Base-by-base conservation (phyloP, 1,284 basidiomycete species). In the Prillingera fragicola region DNA sequence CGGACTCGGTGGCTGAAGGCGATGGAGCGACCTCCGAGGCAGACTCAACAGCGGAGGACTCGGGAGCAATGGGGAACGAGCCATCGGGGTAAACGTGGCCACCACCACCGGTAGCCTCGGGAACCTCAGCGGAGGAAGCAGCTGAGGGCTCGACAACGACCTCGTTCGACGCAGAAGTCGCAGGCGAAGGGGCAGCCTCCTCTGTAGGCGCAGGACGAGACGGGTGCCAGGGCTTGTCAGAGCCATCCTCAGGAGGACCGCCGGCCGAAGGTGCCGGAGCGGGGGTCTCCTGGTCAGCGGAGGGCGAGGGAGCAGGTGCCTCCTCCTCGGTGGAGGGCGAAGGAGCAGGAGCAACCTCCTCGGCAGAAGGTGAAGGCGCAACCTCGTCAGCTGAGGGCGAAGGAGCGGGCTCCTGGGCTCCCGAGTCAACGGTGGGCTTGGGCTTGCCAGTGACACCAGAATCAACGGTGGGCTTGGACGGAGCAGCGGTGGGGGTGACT, bases 1-100 rank as follows among this genome's bases (percentile, higher is more conserved):
- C 36, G 4, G 50, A 43, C 3, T 31, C 25, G 19, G 45, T 45
- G 14, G 41, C n/a, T n/a, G n/a, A n/a, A n/a, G n/a, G n/a, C n/a
- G n/a, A n/a, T n/a, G n/a, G n/a, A n/a, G n/a, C n/a, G n/a, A n/a
- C n/a, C n/a, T n/a, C 24, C 5, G 42, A 15, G 2, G 40, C 22
- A 7, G 32, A 15, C 8, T 4, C 38, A 18, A 15, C 17, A 26
- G 22, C 23, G 7, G 38, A 33, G 7, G 38, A 22, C 23, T 33
- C 31, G 14, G 28, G n/a, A n/a, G n/a, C n/a, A n/a, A n/a, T n/a
- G n/a, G n/a, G 25, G 26, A 21, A 15, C 8, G 27, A 10, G 19
- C 21, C n/a, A 12, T 17, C 6, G 21, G 37, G 18, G 37, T n/a
- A 15, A 19, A 6, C 31, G 27, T 26, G 18, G 24, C 18, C 18